Conservation (phyloP, 371 early-diverging fungal species). For the Mortierella sp. region DNA sequence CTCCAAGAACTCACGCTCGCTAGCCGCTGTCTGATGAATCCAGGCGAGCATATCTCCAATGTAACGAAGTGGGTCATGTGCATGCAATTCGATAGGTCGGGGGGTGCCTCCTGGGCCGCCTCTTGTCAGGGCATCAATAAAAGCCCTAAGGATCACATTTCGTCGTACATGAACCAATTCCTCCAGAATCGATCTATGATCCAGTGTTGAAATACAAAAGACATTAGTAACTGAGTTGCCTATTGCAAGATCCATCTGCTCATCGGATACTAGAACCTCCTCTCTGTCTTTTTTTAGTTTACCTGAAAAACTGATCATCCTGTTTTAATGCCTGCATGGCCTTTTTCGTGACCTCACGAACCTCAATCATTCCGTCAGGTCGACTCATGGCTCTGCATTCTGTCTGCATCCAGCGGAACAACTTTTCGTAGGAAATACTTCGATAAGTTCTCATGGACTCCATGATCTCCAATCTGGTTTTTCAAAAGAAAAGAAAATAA, state of each 20-base stretch:
- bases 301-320: slow-evolving; percentile 83
- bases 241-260: background rate
- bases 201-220: background rate
- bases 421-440: slow-evolving; percentile 79
- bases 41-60: slow-evolving; percentile 96
- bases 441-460: slow-evolving; percentile 76
- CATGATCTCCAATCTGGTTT: slow-evolving; percentile 78
- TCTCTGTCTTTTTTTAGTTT: slow-evolving; percentile 26
- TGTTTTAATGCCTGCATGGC: slow-evolving; percentile 78
- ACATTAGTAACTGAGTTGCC: background rate
- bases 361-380: slow-evolving; percentile 74
- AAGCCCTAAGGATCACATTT: slow-evolving; percentile 75
- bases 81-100: slow-evolving; percentile 91
- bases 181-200: slow-evolving; percentile 69
- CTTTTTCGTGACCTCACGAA: slow-evolving; percentile 70
- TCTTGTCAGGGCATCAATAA: slow-evolving; percentile 82
- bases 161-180: slow-evolving; percentile 80
- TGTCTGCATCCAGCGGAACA: slow-evolving; percentile 83
- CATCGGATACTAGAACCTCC: background rate
- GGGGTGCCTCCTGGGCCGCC: slow-evolving; percentile 90
- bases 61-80: slow-evolving; percentile 90
- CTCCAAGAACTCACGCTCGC: slow-evolving; percentile 90
- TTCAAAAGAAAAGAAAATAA: background rate
- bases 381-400: slow-evolving; percentile 77
- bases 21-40: slow-evolving; percentile 92